Percentiles rank a stretch among this genome's conserved stretches.
Evolutionary conservation across 495 filamentous ascomycete species (phyloP).

Genomic region (Staphylotrichum tortipilum): DNA sequence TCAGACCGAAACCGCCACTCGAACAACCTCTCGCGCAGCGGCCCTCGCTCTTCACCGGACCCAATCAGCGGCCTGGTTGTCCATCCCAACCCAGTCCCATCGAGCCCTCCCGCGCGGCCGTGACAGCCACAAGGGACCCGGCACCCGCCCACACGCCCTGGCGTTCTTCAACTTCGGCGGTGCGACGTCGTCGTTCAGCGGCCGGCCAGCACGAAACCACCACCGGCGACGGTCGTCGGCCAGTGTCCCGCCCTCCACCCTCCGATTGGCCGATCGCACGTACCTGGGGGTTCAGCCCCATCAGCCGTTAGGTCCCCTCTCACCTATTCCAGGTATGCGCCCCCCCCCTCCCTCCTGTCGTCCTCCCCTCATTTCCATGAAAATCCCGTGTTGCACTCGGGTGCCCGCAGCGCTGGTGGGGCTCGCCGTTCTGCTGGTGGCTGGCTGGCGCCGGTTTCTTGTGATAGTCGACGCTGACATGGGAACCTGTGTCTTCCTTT

Average conservation of each 20-base stretch:
- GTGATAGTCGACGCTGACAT: no score
- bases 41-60: no score
- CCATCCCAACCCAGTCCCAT: background rate
- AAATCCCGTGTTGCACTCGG: slow-evolving; percentile 11
- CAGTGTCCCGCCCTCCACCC: slow-evolving; percentile 13
- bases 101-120: background rate
- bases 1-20: no score
- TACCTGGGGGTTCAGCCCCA: slow-evolving; percentile 34
- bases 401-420: slow-evolving; percentile 5
- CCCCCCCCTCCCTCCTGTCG: background rate
- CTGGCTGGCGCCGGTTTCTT: no score
- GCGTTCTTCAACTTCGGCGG: slow-evolving; percentile 31
- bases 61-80: background rate
- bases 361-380: no score
- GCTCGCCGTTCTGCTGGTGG: no score
- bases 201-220: slow-evolving; percentile 30
- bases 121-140: background rate
- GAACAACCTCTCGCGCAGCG: no score
- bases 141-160: slow-evolving; percentile 23
- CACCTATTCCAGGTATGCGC: slow-evolving; percentile 37
- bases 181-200: slow-evolving; percentile 36
- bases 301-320: slow-evolving; percentile 26
- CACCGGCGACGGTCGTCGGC: slow-evolving; percentile 35
- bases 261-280: slow-evolving; percentile 27
- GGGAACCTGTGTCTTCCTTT: background rate